Evolutionary conservation across 495 filamentous ascomycete species (phyloP), one percentile per base, ranked within the genome.

Genomic region (Neurospora sp.): DNA sequence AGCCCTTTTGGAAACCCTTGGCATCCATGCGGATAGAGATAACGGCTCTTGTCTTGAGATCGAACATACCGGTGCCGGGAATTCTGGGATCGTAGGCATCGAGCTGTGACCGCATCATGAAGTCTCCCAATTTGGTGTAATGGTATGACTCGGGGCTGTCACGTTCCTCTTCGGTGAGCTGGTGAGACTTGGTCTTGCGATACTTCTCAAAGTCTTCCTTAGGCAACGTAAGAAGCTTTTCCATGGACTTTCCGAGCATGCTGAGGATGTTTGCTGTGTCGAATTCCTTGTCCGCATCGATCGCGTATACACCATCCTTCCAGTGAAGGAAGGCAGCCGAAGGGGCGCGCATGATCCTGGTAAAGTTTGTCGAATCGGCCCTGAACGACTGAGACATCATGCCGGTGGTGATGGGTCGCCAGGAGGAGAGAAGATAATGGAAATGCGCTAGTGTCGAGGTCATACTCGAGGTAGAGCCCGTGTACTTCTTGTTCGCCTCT

Each of bases 401-500:
- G 3, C 77, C 75, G 8, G 86, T 78, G 75, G 94, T 93, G 74
- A 97, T 83, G 39, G 81, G 79, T 45, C 96, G 89, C 93, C 92
- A 98, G 22, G 86, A 77, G 0, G 95, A 98, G 3, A 99, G 87
- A 35, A 98, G 89, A 78, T 87, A 98, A 80, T 99, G 96, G 81
- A 98, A 98, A 74, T 98, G 96, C 4, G 89, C 86, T 45, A 99
- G 86, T 65, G 90, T 89, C 3, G 90, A 87, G 4, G 94, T 97
- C 94, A 97, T 98, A 81, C 94, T 97, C 1, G 96, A 98, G 6
- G 96, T 97, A 31, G 96, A 98, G 9, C 96, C 96, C 3, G 93
- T 87, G 78, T 97, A 99, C 77, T 93, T 96, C 77, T 91, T 94
- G n/a, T 84, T 78, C 44, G 90, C 78, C 35, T 88, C 78, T 69